Percentiles rank a stretch among this genome's conserved stretches.
These are phyloP conservation scores for Malus hybrid DNA, from an alignment of 331 rosid genomes.

Conservation along the genomic window DNA sequence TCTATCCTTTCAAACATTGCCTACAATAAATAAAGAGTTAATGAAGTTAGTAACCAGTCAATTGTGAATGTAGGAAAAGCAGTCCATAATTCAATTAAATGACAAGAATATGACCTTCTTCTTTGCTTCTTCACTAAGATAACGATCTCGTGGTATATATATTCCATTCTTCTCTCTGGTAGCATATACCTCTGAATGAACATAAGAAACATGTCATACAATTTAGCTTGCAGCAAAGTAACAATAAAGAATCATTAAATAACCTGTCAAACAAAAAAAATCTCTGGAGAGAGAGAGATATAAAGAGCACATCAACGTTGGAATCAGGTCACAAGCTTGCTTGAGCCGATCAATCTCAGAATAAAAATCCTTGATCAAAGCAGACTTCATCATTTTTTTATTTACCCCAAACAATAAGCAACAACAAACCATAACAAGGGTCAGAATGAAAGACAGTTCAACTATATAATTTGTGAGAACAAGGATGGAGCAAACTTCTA, in stretches of 20 bases:
- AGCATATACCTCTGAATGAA: too few relatives aligned
- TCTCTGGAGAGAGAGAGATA: too few relatives aligned
- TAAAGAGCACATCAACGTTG: too few relatives aligned
- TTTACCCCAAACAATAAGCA: slow-evolving; percentile 52
- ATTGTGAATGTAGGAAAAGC: neutral
- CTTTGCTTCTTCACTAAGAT: slow-evolving; percentile 88
- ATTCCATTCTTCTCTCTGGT: too few relatives aligned
- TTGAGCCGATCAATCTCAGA: too few relatives aligned
- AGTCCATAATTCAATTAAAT: neutral
- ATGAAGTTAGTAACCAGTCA: neutral
- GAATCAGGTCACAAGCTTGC: too few relatives aligned
- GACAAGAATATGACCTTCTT: slow-evolving; percentile 58
- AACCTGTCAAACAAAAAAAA: too few relatives aligned
- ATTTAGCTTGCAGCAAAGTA: too few relatives aligned
- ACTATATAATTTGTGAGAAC: neutral
- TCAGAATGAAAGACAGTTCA: neutral
- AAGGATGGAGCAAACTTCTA: neutral
- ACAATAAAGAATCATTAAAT: too few relatives aligned
- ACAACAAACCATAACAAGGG: slow-evolving; percentile 18
- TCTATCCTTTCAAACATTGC: slow-evolving; percentile 94
- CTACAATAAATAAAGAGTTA: slow-evolving; percentile 25
- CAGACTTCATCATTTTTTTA: slow-evolving; percentile 99
- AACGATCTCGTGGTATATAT: slow-evolving; percentile 28
- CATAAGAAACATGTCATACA: too few relatives aligned
- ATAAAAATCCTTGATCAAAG: slow-evolving; percentile 40